Percentiles rank a stretch among this genome's conserved stretches.
Evolutionary conservation across 768 basidiomycete species (phyloP).

Genomic region (Pisolithus marmoratus): DNA sequence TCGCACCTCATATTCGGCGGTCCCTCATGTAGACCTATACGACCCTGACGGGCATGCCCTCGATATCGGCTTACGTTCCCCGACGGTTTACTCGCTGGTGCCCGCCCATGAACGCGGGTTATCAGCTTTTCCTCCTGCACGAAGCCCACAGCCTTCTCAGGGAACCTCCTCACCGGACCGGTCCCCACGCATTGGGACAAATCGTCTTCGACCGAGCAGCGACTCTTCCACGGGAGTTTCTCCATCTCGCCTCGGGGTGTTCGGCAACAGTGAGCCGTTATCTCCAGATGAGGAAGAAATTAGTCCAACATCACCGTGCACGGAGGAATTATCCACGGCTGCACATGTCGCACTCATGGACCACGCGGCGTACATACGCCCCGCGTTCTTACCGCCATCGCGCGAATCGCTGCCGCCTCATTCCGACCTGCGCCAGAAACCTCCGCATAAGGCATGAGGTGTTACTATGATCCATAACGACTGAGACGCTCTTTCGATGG

Average conservation of each 20-base stretch:
- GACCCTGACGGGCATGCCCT: constrained; percentile 14
- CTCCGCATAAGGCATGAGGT: neutral
- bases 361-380: constrained; percentile 21
- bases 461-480: too few relatives aligned
- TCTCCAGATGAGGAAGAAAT: constrained; percentile 13
- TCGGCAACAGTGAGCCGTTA: constrained; percentile 1
- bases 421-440: neutral
- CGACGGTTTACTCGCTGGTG: constrained; percentile 12
- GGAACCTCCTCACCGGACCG: constrained; percentile 7
- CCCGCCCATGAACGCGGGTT: constrained; percentile 14
- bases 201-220: constrained; percentile 23
- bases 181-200: constrained; percentile 18
- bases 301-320: constrained; percentile 10
- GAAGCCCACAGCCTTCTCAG: constrained; percentile 5
- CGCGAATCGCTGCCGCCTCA: constrained; percentile 8
- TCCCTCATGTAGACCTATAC: constrained; percentile 1
- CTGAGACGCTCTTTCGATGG: too few relatives aligned
- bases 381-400: constrained; percentile 10
- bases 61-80: constrained; percentile 14
- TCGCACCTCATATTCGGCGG: neutral
- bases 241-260: neutral
- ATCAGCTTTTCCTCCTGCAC: constrained; percentile 2
- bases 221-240: neutral
- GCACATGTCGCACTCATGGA: constrained; percentile 26
- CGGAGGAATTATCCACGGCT: constrained; percentile 19